phyloP scores from a whole-genome alignment of 1,284 basidiomycete genomes.

The Pholiota adiposa region DNA sequence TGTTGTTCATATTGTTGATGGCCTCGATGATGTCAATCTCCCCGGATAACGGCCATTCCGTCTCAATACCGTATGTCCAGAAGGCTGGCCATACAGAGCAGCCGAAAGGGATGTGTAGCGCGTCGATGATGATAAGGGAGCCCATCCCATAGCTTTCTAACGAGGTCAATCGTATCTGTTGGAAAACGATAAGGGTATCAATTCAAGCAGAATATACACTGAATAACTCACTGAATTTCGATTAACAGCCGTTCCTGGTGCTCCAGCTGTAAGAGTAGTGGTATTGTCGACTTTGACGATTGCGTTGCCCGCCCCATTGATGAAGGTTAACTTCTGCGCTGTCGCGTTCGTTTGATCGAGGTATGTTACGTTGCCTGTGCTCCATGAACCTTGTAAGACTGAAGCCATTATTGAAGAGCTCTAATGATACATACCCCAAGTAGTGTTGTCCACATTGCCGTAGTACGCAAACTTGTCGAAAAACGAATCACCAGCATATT shows the following conservation, averaged over 20 bases:
- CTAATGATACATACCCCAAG: slow-evolving; percentile 51
- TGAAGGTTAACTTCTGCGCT: slow-evolving; percentile 51
- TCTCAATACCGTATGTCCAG: slow-evolving; percentile 53
- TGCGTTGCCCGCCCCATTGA: slow-evolving; percentile 57
- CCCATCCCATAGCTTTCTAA: slow-evolving; percentile 53
- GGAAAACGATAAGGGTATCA: not conserved
- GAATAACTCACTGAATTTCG: slow-evolving; percentile 52
- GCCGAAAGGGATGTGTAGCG: slow-evolving; percentile 61
- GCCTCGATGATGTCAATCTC: slow-evolving; percentile 66
- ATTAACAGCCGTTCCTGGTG: slow-evolving; percentile 47
- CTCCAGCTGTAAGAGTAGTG: slow-evolving; percentile 40
- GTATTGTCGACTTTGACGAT: slow-evolving; percentile 66
- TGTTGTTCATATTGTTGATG: slow-evolving; percentile 53
- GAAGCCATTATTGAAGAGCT: not conserved
- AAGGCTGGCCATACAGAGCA: slow-evolving; percentile 66
- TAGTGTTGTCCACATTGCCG: slow-evolving; percentile 62
- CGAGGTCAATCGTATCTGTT: not conserved
- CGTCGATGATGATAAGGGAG: slow-evolving; percentile 59
- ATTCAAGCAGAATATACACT: not conserved
- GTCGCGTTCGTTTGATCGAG: slow-evolving; percentile 47
- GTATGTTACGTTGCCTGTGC: slow-evolving; percentile 56
- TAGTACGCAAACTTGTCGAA: slow-evolving; percentile 67
- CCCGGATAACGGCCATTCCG: slow-evolving; percentile 56
- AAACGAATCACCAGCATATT: slow-evolving; percentile 57
- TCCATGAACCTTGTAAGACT: not conserved